Evolutionary conservation across 2,329 filamentous ascomycete genomes (phyloP), one percentile per base, ranked within the genome.

Genomic region (Fusarium zealandicum): DNA sequence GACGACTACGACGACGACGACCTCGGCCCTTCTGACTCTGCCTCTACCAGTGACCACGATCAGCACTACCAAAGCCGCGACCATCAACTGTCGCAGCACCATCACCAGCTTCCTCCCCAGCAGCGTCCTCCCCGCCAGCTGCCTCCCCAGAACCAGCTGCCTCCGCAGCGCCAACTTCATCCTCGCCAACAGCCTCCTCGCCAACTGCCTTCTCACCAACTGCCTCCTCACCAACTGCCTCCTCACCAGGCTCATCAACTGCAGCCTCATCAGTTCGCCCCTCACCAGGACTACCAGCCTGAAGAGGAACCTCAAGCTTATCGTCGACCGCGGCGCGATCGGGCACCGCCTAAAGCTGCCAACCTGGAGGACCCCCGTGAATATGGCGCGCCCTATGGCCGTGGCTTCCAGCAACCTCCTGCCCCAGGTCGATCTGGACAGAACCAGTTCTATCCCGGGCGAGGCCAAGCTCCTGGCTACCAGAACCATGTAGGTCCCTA

Each of bases 321-420:
- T 45, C 64, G 62, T 31, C 54, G 63, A 64, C 64, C 57, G 39
- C 53, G 52, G 53, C 59, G 57, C 55, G 48, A 63, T 33, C 59
- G 57, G 42, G 51, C 53, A 53, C 64, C 61, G 57, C 53, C 36
- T 14, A 36, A 80, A 61, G 78, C 84, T 49, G 83, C 84, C 77
- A 89, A 82, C 71, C 79, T 83, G 77, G 88, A 89, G 70, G 82
- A 82, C 30, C 79, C 79, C 16, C 85, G 90, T 18, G 85, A 90
- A n/a, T 87, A 82, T 69, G 73, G 76, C 58, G 72, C 54, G 44
- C 43, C 67, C 64, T 77, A 73, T 78, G 80, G 76, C 73, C 72
- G 68, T 22, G 64, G 59, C 31, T 75, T 51, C 45, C 69, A 42
- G 62, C 61, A 63, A 11, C 57, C 55, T 27, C 51, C 54, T n/a